These are phyloP conservation scores for Leishmania mexicana DNA, from an alignment of 208 protist genomes.

Conservation along the genomic window DNA sequence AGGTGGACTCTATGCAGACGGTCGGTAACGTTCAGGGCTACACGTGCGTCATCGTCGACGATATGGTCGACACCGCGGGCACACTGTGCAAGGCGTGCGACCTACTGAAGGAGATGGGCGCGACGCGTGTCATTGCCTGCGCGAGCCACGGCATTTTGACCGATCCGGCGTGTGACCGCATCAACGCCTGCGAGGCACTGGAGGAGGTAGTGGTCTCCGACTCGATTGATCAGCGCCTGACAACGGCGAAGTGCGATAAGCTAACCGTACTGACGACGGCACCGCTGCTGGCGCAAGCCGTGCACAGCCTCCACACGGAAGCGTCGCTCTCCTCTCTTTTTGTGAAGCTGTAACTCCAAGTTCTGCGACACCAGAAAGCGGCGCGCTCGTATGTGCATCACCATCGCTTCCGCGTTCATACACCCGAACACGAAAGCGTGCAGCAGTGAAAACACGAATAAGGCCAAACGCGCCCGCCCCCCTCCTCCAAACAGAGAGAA, in stretches of 20 bases:
- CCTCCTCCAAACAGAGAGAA: too few species aligned
- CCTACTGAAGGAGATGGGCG: conserved; percentile 90
- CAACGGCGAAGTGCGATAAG: conserved; percentile 78
- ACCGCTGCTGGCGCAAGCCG: conserved; percentile 86
- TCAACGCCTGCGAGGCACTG: conserved; percentile 88
- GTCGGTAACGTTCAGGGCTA: conserved; percentile 96
- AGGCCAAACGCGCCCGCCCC: neutral
- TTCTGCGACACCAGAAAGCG: neutral
- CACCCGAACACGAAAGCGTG: neutral
- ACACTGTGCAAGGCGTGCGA: conserved; percentile 94
- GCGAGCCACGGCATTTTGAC: conserved; percentile 96
- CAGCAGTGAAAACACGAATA: neutral
- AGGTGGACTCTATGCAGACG: conserved; percentile 94
- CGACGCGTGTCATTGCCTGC: conserved; percentile 92
- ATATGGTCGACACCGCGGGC: conserved; percentile 98
- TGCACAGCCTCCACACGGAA: conserved; percentile 87
- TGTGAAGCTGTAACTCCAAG: conserved; percentile 44
- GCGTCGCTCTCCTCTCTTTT: conserved; percentile 83
- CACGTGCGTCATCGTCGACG: conserved; percentile 95
- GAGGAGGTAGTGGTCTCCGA: conserved; percentile 94
- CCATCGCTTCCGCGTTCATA: neutral
- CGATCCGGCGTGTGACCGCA: conserved; percentile 86
- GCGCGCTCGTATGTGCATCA: neutral
- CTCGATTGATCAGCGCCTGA: conserved; percentile 78
- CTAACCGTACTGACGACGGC: conserved; percentile 89